Base-by-base conservation (phyloP, 2,329 filamentous ascomycete species). In the Phialemonium atrogriseum region DNA sequence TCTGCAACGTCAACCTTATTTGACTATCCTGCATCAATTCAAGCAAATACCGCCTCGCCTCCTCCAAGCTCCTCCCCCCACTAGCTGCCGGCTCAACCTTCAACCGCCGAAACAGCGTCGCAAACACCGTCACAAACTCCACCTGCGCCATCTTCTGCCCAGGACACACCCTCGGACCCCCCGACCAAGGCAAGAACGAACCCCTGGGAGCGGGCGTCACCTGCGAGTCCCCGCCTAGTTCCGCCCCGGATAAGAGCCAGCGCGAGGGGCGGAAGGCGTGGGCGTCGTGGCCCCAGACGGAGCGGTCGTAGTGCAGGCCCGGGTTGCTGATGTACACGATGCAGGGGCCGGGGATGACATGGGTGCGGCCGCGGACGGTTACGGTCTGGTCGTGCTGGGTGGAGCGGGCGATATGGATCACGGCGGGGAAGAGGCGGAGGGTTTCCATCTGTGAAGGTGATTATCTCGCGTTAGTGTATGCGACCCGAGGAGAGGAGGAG, bases 111-210 rank as follows among this genome's bases (percentile, higher is more conserved):
- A 67, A 49, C 10, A 69, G 40, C 2, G 55, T 54, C 35, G 59
- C 45, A 15, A 73, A 43, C 3, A 64, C 58, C 10, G 57, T 59
- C 4, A 62, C 58, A 44, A 73, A 71, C 45, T 74, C 70, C 3
- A 73, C 68, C 47, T 73, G 64, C 2, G 67, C 55, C 56, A 74
- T 67, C 42, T 70, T 71, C 52, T 64, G 56, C 1, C 69, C 70
- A 0, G 67, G 66, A 43, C 69, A 73, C 4, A 64, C 48, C 5
- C 69, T 47, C 9, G 67, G 65, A 0, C 69, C 68, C 4, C 40
- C 46, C 1, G 63, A 61, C 66, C 68, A 74, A 0, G 68, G 58
- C 2, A 62, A 25, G 37, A 60, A 73, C 1, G 51, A 48, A 1
- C 62, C 62, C 24, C 55, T 58, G 1, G 51, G 40, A n/a, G n/a